These are phyloP conservation scores for Lotmaria passim DNA, from an alignment of 208 protist genomes.

Conservation along the genomic window DNA sequence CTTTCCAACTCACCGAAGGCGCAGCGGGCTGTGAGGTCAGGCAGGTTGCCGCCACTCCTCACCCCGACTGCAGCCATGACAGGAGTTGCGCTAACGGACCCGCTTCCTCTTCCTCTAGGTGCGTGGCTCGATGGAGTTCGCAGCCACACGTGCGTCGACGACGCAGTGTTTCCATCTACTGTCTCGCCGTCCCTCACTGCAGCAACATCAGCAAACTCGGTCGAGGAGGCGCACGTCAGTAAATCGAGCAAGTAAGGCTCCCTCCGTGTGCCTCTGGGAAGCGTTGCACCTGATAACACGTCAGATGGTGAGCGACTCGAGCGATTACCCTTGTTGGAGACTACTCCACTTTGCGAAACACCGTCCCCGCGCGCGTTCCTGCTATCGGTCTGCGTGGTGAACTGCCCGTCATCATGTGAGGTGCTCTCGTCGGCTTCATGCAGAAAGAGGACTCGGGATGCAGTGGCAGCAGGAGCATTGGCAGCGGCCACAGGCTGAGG, in stretches of 20 bases:
- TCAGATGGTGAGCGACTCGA: slow-evolving; percentile 3
- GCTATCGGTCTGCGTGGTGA: not conserved
- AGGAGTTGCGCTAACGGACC: not conserved
- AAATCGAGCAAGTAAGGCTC: slow-evolving; percentile 10
- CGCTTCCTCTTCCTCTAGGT: not conserved
- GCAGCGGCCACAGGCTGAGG: too few species aligned
- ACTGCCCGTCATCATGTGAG: not conserved
- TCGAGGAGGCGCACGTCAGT: slow-evolving; percentile 5
- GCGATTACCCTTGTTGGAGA: not conserved
- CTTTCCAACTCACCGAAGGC: too few species aligned
- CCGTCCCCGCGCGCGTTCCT: too few species aligned
- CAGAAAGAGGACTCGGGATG: slow-evolving; percentile 6
- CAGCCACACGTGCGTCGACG: not conserved
- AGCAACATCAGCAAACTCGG: not conserved
- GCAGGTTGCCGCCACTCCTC: too few species aligned
- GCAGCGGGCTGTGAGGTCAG: too few species aligned
- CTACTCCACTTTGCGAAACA: not conserved
- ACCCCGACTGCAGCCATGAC: not conserved
- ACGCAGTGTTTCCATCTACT: not conserved
- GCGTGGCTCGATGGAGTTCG: not conserved
- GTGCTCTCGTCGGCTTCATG: not conserved
- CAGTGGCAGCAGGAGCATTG: not conserved
- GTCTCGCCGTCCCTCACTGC: not conserved
- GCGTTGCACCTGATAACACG: not conserved
- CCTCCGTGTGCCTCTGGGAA: not conserved